Base-by-base conservation (phyloP, 306 rosid genomes). In the Cucumis melo region DNA sequence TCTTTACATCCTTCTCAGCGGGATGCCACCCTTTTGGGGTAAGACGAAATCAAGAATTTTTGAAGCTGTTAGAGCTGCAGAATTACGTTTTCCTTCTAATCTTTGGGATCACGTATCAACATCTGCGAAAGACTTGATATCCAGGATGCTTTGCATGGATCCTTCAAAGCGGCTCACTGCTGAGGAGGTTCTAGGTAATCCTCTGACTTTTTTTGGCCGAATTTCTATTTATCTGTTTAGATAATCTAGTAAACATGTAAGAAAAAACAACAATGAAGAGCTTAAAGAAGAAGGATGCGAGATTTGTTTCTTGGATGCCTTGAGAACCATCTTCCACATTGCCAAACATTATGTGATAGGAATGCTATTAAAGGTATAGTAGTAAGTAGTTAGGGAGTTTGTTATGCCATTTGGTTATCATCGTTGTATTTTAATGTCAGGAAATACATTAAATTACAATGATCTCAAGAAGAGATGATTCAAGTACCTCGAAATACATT, bases 21-120 rank as follows among this genome's bases (percentile, higher is more conserved):
- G 90, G 46, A 84, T 83, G 84, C 88, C 94, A 15, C 94, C 91
- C 0, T 89, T 89, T 84, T 87, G 91, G 94, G 94, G 94, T 54
- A 89, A 86, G 90, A 89, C 94, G 7, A 89, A 87, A 58, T 89
- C 94, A 0, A 87, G 19, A 7, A 89, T 87, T 71, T 89, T 89
- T 32, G 90, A 89, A 66, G 87, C 94, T 16, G 91, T 89, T 74
- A 86, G 86, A 81, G 91, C 84, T 16, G 87, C 94, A 74, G 75
- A 80, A 78, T 75, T 89, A 81, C 85, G 88, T 79, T 89, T 89
- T 72, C 91, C 91, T 11, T 79, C 80, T 23, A 87, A 86, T 54
- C 86, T 82, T 70, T 89, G 94, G 94, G 85, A 84, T 79, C 83
- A 16, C 55, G 79, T 89, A 66, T 84, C 94, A 14, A 70, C 78